These are phyloP conservation scores for Penicillium pulvis DNA, from an alignment of 495 filamentous ascomycete genomes.

Conservation along the genomic window DNA sequence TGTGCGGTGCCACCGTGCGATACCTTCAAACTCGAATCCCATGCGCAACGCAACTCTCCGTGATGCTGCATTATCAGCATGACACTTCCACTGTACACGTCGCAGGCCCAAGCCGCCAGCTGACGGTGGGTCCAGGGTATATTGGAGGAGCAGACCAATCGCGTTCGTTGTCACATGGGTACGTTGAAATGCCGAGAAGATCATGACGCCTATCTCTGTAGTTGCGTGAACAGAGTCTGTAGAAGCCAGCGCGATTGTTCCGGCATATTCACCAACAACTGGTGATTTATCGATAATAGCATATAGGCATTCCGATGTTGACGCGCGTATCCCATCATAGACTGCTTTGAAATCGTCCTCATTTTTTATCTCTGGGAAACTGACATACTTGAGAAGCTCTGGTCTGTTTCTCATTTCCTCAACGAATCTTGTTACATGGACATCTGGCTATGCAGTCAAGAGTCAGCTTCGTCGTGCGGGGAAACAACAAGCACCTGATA, in stretches of 20 bases:
- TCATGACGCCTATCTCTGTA: conserved; percentile 34
- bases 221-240: not conserved
- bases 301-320: not conserved
- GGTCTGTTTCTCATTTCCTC: not conserved
- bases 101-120: conserved; percentile 31
- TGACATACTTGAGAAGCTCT: conserved; percentile 4
- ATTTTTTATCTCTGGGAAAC: conserved; percentile 2
- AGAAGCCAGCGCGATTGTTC: not conserved
- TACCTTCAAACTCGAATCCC: conserved; percentile 32
- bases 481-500: not conserved
- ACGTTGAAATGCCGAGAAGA: conserved; percentile 27
- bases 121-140: conserved; percentile 25
- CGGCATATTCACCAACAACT: not conserved
- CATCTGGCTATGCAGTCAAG: not conserved
- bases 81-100: conserved; percentile 32
- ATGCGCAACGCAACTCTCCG: conserved; percentile 26
- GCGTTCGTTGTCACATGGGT: conserved; percentile 36
- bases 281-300: conserved; percentile 14
- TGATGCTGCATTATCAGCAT: conserved; percentile 24
- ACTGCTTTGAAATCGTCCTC: conserved; percentile 5
- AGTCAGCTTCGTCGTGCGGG: not conserved
- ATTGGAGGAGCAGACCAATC: conserved; percentile 30
- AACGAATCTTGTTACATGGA: not conserved
- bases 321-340: not conserved
- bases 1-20: conserved; percentile 29